Conservation (phyloP, 2,329 filamentous ascomycete genomes). For the Fusarium sp. region DNA sequence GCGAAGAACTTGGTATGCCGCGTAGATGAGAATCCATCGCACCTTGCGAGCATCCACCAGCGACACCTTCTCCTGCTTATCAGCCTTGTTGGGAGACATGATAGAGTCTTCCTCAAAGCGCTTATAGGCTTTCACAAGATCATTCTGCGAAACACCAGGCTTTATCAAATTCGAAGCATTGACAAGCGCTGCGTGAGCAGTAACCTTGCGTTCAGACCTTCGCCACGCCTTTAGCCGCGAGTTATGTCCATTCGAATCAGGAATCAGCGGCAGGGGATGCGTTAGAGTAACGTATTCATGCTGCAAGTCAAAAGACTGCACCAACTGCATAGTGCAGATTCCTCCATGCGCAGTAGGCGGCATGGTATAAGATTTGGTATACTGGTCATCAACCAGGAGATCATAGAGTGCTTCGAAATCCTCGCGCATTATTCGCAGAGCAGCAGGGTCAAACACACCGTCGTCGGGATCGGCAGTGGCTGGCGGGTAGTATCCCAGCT, state of each 20-base stretch:
- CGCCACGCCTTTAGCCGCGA: conserved; percentile 57
- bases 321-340: conserved; percentile 75
- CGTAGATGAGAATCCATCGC: conserved; percentile 81
- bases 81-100: conserved; percentile 61
- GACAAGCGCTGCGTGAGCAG: conserved; percentile 64
- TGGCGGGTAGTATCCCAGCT: conserved; percentile 79
- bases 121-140: conserved; percentile 74
- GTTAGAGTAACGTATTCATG: conserved; percentile 69
- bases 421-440: conserved; percentile 70
- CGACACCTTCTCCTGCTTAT: conserved; percentile 64
- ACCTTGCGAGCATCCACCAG: conserved; percentile 78
- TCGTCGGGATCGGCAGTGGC: conserved; percentile 51
- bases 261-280: conserved; percentile 75
- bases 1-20: conserved; percentile 76
- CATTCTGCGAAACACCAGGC: conserved; percentile 56
- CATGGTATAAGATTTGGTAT: conserved; percentile 60
- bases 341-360: conserved; percentile 70
- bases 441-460: conserved; percentile 64
- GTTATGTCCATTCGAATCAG: conserved; percentile 53
- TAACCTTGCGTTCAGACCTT: conserved; percentile 60
- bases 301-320: conserved; percentile 72
- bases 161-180: conserved; percentile 60
- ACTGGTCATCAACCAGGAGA: conserved; percentile 73
- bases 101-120: conserved; percentile 73
- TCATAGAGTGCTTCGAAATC: conserved; percentile 80